These are phyloP conservation scores for Clonostachys sp. DNA, from an alignment of 2,329 filamentous ascomycete genomes.

Conservation along the genomic window DNA sequence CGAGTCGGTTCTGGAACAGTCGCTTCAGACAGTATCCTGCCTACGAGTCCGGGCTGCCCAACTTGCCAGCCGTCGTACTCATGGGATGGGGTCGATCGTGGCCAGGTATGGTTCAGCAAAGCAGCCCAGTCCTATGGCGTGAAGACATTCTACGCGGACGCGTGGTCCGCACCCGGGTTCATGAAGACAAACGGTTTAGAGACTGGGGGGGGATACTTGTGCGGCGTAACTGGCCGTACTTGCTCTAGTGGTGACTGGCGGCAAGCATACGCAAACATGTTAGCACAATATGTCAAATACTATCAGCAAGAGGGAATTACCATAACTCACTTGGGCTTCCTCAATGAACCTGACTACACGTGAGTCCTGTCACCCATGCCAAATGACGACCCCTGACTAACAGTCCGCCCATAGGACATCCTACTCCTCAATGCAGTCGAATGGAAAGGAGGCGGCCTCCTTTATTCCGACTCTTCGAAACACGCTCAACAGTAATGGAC, in stretches of 20 bases:
- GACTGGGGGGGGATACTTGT: slow-evolving; percentile 20
- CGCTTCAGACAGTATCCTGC: slow-evolving; percentile 25
- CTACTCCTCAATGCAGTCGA: slow-evolving; percentile 29
- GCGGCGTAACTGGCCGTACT: slow-evolving; percentile 28
- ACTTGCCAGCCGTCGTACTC: slow-evolving; percentile 31
- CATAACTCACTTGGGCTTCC: slow-evolving; percentile 39
- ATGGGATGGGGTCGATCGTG: slow-evolving; percentile 39
- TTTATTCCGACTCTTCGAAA: slow-evolving; percentile 43
- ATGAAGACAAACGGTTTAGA: slow-evolving; percentile 40
- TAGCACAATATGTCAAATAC: slow-evolving; percentile 40
- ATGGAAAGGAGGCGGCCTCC: slow-evolving; percentile 31
- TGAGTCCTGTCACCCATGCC: too few species aligned
- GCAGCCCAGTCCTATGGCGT: slow-evolving; percentile 35
- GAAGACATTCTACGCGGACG: slow-evolving; percentile 32
- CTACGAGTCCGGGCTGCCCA: slow-evolving; percentile 35
- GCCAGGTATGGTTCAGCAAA: slow-evolving; percentile 47
- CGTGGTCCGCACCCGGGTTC: slow-evolving; percentile 40
- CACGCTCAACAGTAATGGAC: slow-evolving; percentile 12
- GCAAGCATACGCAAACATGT: slow-evolving; percentile 41
- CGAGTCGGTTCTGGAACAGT: slow-evolving; percentile 33
- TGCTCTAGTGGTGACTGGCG: slow-evolving; percentile 38
- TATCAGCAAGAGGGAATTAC: slow-evolving; percentile 36
- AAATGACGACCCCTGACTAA: too few species aligned
- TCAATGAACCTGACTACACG: slow-evolving; percentile 29
- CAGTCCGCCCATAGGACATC: slow-evolving; percentile 8